phyloP scores from a whole-genome alignment of 257 asterid species.

The Gentiana dahurica region DNA sequence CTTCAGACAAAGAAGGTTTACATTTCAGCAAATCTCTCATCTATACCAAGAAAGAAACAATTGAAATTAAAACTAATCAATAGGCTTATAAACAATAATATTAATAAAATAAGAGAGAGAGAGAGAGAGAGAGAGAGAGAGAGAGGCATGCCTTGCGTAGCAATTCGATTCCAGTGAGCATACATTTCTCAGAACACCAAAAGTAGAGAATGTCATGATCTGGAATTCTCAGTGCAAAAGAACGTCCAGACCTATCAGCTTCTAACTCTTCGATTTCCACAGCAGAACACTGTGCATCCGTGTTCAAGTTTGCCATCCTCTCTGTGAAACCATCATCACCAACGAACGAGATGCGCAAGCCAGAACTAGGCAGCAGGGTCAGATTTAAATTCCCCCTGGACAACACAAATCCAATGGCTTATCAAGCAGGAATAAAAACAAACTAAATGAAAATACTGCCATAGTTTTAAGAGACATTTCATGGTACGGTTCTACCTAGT shows the following conservation, averaged over 20 bases:
- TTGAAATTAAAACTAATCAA: constrained; percentile 1
- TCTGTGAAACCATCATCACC: constrained; percentile 81
- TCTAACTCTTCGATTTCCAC: constrained; percentile 50
- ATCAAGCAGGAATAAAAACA: neutral
- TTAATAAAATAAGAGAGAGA: neutral
- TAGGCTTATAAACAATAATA: neutral
- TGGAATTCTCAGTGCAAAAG: constrained; percentile 45
- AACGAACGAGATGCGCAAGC: constrained; percentile 61
- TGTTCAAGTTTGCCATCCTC: constrained; percentile 48
- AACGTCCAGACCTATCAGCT: constrained; percentile 77
- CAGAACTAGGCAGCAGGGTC: constrained; percentile 73
- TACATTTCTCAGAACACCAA: constrained; percentile 79
- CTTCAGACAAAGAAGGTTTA: constrained; percentile 70
- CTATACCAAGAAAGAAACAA: constrained; percentile 23
- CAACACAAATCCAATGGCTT: neutral
- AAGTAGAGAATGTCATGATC: constrained; percentile 40
- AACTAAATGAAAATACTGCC: too few species aligned
- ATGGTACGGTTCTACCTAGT: constrained; percentile 6
- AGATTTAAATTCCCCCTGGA: constrained; percentile 64
- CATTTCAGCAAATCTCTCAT: constrained; percentile 70
- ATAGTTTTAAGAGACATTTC: neutral
- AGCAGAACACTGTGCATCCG: constrained; percentile 25
- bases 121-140: neutral
- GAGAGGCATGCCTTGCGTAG: constrained; percentile 46
- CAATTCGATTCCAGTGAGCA: constrained; percentile 61